Base-by-base conservation (phyloP, 2,329 filamentous ascomycete genomes). In the Pseudogymnoascus sp. region DNA sequence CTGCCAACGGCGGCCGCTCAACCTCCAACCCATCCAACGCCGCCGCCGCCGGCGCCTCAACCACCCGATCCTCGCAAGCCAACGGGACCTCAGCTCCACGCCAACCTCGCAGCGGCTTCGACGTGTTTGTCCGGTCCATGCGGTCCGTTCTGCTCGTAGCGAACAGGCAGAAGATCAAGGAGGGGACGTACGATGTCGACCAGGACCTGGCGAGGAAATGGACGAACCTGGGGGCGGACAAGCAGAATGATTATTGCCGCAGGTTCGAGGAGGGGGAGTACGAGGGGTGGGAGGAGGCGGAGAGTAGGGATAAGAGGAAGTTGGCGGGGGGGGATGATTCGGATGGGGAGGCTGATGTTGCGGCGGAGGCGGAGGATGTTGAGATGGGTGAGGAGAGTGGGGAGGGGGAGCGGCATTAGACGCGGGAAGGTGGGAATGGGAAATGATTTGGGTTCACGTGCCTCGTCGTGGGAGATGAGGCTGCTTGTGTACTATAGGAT, bases 1-100 rank as follows among this genome's bases (percentile, higher is more conserved):
- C 59, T 40, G 23, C 81, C 81, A 35, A 78, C 75, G 66, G 81
- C 81, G 81, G 68, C 83, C 81, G 26, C 26, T 28, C 26, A 28
- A 28, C 26, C 26, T 28, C 26, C 26, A 28, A 28, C 26, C 26
- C 26, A 28, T 62, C 82, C 83, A 36, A 79, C 62, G 74, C 74
- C 19, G 71, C 67, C 61, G 67, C 69, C 26, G 68, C 72, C 65
- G 67, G 73, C 65, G 21, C 66, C 68, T 66, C 66, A 77, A 75
- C 64, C 1, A 17, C 67, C 1, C 65, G 67, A 19, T 40, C 64
- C 1, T 40, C 62, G 15, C 70, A 69, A 42, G 67, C 13, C 67
- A 57, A 66, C 63, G 31, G 62, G 82, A 83, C 66, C 77, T 66
- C 31, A 61, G 62, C 26, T 19, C 62, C 44, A 8, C 65, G 59